Conservation (phyloP, 805 yeast genomes). For the Nakazawaea pomicola region DNA sequence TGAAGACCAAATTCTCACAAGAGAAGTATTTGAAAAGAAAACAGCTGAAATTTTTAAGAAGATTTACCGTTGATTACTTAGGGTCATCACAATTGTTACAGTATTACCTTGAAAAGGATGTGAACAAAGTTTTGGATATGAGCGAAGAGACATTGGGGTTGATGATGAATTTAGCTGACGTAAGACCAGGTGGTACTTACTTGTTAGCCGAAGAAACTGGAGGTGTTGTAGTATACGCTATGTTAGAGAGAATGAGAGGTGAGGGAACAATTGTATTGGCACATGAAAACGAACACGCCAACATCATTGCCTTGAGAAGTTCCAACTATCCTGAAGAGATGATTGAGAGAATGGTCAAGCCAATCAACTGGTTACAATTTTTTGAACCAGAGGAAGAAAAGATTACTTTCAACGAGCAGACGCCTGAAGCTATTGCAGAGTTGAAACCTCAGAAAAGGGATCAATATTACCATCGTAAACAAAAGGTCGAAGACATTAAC, state of each 20-base stretch:
- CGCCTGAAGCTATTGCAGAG: constrained; percentile 46
- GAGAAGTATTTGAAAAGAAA: constrained; percentile 89
- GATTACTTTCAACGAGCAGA: constrained; percentile 25
- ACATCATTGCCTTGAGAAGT: constrained; percentile 62
- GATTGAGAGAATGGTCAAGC: constrained; percentile 52
- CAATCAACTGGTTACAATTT: constrained; percentile 74
- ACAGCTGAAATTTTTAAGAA: constrained; percentile 83
- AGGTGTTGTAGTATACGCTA: constrained; percentile 78
- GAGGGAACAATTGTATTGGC: constrained; percentile 59
- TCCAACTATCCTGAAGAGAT: constrained; percentile 56
- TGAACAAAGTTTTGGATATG: constrained; percentile 66
- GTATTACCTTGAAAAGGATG: constrained; percentile 74
- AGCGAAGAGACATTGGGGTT: constrained; percentile 82
- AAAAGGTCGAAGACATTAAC: constrained; percentile 48
- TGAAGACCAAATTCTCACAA: constrained; percentile 85
- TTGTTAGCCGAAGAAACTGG: constrained; percentile 92
- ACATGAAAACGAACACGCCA: constrained; percentile 94
- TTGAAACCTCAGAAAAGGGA: constrained; percentile 56
- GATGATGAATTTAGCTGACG: constrained; percentile 71
- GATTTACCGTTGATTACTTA: constrained; percentile 76
- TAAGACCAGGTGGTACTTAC: constrained; percentile 86
- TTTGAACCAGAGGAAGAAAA: constrained; percentile 67
- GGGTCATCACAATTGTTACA: constrained; percentile 68
- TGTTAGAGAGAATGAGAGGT: constrained; percentile 90
- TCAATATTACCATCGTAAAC: constrained; percentile 62